A percentile compares a stretch with the other conserved stretches of the same genome.
These are phyloP conservation scores for Eragrostis tef DNA, from an alignment of 202 grass and related monocot genomes.

Conservation along the genomic window DNA sequence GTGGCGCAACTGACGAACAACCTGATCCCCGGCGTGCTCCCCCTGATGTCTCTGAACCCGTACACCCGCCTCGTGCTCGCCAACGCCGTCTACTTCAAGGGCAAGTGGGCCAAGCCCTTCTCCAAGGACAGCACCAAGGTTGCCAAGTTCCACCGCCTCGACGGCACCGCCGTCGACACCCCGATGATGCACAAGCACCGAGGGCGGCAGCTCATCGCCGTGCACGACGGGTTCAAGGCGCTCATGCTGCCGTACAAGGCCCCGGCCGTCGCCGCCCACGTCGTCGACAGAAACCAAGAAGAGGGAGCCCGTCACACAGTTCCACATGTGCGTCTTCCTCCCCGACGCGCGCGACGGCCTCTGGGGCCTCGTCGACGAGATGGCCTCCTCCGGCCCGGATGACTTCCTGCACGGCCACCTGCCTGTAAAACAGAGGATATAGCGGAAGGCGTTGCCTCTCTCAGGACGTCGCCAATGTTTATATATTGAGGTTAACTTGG, in stretches of 20 bases:
- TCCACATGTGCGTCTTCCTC: neutral
- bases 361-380: neutral
- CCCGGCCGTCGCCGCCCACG: neutral
- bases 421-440: neutral
- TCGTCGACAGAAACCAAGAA: no score
- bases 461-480: no score
- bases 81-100: neutral
- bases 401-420: neutral
- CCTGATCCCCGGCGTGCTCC: neutral
- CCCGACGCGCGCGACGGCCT: neutral
- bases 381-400: neutral
- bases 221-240: neutral
- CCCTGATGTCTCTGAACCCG: neutral
- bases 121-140: neutral
- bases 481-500: no score
- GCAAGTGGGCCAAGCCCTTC: neutral
- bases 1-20: neutral
- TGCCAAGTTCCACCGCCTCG: neutral
- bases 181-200: neutral
- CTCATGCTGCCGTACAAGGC: neutral
- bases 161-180: neutral
- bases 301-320: neutral
- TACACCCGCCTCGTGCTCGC: neutral
- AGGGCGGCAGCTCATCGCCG: neutral
- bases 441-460: no score